Evolutionary conservation across 352 stramenopile species (phyloP).

Genomic region (Phytophthora chlamydospora): DNA sequence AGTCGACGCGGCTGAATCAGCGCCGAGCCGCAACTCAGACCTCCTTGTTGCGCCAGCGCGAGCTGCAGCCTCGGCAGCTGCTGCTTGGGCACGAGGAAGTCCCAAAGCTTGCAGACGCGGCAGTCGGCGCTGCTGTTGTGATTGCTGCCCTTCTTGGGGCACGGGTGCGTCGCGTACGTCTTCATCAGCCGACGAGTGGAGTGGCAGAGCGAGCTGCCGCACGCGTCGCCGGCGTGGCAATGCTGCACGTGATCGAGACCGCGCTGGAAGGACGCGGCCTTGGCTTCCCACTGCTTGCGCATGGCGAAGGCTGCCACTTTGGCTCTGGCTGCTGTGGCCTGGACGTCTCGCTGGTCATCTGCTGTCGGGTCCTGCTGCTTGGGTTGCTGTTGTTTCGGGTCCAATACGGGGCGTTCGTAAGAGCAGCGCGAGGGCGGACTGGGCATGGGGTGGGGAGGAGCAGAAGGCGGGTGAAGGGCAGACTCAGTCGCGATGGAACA

Average conservation of each 20-base stretch:
- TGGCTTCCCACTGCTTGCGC: slow-evolving; percentile 68
- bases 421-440: slow-evolving; percentile 27
- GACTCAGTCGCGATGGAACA: slow-evolving; percentile 19
- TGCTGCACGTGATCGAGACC: slow-evolving; percentile 69
- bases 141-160: slow-evolving; percentile 31
- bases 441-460: slow-evolving; percentile 24
- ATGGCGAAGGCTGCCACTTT: slow-evolving; percentile 33
- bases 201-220: slow-evolving; percentile 74
- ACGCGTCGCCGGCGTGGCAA: slow-evolving; percentile 58
- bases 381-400: slow-evolving; percentile 24
- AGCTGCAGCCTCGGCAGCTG: slow-evolving; percentile 18
- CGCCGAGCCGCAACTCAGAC: slow-evolving; percentile 18
- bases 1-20: slow-evolving; percentile 11
- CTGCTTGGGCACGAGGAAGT: slow-evolving; percentile 51
- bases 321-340: slow-evolving; percentile 14
- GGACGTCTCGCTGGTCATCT: slow-evolving; percentile 25
- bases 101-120: slow-evolving; percentile 83
- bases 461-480: neutral
- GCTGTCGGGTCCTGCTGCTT: slow-evolving; percentile 15
- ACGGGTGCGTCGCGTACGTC: slow-evolving; percentile 70
- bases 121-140: slow-evolving; percentile 36
- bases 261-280: slow-evolving; percentile 66
- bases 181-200: slow-evolving; percentile 70
- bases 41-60: slow-evolving; percentile 20
- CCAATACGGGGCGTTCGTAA: slow-evolving; percentile 10